Evolutionary conservation across 345 rosid genomes (phyloP), one percentile per base, ranked within the genome.

Genomic region (Gossypium longicalyx): DNA sequence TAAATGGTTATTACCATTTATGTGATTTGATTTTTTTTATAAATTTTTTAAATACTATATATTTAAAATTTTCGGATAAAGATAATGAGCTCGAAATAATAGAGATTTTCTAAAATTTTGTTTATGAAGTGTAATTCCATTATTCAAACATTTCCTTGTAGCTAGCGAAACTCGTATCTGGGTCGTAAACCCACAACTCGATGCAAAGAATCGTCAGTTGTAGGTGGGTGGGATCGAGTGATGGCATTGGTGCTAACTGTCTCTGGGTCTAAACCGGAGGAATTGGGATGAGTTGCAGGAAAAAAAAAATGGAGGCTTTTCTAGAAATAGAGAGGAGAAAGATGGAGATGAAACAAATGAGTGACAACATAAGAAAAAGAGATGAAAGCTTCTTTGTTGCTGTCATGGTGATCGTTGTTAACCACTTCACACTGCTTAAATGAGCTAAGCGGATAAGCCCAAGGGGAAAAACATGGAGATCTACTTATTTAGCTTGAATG

Each of bases 131-230:
- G 74, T 97, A 94, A 57, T 92, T 94, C 98, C 98, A 94, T 13
- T 98, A 98, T 76, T 90, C 91, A 85, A 88, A 94, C 67, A 94
- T 92, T 86, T 92, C 98, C 81, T 89, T 94, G 58, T 96, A 94
- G 47, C 82, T 82, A 0, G 20, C 48, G 79, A 82, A 76, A 73
- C 71, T 79, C 38, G n/a, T 67, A 49, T 77, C 77, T 7, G 88
- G 81, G 45, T 87, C 85, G 89, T 89, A 82, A 86, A 92, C 82
- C 97, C 98, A 92, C 0, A 88, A 82, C 9, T 97, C 98, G 17
- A 76, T 83, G 27, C 23, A 60, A 52, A 10, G 80, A 63, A 22
- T 23, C 44, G 76, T 0, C 13, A 2, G 73, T n/a, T 5, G 23
- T 2, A 43, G n/a, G 34, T 12, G 61, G 12, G 41, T n/a, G 19